Evolutionary conservation across 1,139 yeast genomes (phyloP).

Genomic region (Blastobotrys niveus): DNA sequence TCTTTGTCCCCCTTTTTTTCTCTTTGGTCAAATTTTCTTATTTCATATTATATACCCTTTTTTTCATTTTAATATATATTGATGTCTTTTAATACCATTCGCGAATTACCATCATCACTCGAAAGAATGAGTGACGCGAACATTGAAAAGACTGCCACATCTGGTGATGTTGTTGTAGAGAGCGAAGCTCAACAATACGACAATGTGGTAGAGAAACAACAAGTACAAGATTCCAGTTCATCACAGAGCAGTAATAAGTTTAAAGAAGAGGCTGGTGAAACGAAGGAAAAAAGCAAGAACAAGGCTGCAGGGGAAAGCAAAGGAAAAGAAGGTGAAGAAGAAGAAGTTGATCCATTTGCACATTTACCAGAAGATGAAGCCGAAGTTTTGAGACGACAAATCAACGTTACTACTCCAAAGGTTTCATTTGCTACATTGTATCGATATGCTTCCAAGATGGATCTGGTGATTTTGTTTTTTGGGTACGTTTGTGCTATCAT

Average conservation of each 20-base stretch:
- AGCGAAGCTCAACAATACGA: too few relatives aligned
- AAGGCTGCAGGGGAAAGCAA: not conserved
- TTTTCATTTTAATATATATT: too few relatives aligned
- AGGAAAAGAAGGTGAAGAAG: conserved; percentile 1
- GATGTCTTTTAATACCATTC: too few relatives aligned
- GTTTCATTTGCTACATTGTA: conserved; percentile 33
- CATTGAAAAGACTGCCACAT: too few relatives aligned
- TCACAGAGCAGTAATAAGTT: not conserved
- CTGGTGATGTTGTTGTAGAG: too few relatives aligned
- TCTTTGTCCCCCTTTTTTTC: too few relatives aligned
- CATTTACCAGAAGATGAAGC: conserved; percentile 33
- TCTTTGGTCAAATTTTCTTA: too few relatives aligned
- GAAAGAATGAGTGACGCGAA: too few relatives aligned
- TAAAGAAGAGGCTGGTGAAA: not conserved
- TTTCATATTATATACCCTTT: too few relatives aligned
- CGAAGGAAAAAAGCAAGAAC: conserved; percentile 8
- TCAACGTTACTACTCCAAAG: conserved; percentile 24
- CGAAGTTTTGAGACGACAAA: conserved; percentile 32
- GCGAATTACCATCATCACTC: too few relatives aligned
- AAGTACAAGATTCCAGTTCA: too few relatives aligned
- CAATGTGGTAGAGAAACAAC: too few relatives aligned
- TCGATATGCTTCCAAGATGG: conserved; percentile 34
- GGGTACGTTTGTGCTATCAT: conserved; percentile 33
- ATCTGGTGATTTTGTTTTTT: conserved; percentile 25
- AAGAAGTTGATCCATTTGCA: conserved; percentile 23